phyloP scores from a whole-genome alignment of 352 stramenopile genomes.

The Phytopythium chamaehyphon region DNA sequence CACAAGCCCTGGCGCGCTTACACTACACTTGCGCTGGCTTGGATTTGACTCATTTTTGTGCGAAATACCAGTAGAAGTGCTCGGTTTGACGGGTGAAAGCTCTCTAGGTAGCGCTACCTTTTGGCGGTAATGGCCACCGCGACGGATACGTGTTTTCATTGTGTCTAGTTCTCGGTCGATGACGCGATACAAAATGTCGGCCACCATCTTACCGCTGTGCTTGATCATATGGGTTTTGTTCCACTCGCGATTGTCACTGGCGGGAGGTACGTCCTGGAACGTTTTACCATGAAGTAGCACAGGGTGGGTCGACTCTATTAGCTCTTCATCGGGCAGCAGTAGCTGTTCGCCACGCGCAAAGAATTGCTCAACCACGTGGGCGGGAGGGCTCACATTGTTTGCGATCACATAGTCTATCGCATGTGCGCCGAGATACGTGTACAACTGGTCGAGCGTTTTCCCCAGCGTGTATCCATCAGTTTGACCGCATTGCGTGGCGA shows the following conservation, averaged over 20 bases:
- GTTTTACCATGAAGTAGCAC: conserved; percentile 75
- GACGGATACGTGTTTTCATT: conserved; percentile 5
- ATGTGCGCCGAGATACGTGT: conserved; percentile 63
- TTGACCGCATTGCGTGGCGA: conserved; percentile 79
- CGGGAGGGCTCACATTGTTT: conserved; percentile 62
- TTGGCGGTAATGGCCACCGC: conserved; percentile 9
- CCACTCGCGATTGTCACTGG: conserved; percentile 41
- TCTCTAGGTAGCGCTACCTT: conserved; percentile 7
- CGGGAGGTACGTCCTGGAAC: conserved; percentile 49
- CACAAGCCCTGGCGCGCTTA: neutral
- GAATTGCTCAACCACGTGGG: conserved; percentile 53
- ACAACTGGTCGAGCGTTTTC: conserved; percentile 63
- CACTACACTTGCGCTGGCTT: neutral
- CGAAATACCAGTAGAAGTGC: too few relatives aligned
- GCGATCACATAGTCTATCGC: conserved; percentile 85
- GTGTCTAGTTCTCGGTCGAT: conserved; percentile 79
- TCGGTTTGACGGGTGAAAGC: neutral
- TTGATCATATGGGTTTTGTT: conserved; percentile 86
- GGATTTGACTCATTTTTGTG: too few relatives aligned
- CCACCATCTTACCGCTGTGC: conserved; percentile 70
- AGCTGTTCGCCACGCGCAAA: conserved; percentile 72
- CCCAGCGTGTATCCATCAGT: conserved; percentile 74
- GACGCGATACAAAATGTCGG: conserved; percentile 81
- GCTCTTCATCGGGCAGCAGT: conserved; percentile 58
- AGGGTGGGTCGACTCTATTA: conserved; percentile 49